These are phyloP conservation scores for Arthrobotrys entomopaga DNA, from an alignment of 2,329 filamentous ascomycete genomes.

Conservation along the genomic window DNA sequence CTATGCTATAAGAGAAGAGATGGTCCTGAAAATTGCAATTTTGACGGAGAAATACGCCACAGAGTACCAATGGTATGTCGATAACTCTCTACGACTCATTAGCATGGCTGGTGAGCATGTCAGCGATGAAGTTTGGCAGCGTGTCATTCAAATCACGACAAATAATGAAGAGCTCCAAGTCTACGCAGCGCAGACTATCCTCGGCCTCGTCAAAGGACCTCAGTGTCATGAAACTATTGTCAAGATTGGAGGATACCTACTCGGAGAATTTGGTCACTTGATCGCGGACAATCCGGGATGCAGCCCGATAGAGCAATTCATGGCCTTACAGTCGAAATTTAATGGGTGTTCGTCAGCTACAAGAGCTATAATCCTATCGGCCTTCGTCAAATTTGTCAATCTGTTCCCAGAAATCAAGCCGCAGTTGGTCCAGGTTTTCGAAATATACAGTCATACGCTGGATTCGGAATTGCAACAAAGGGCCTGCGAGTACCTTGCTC, in stretches of 20 bases:
- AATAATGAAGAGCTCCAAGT: slow-evolving; percentile 99
- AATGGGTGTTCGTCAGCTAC: slow-evolving; percentile 88
- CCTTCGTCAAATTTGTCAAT: slow-evolving; percentile 97
- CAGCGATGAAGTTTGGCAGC: slow-evolving; percentile 98
- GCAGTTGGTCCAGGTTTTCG: slow-evolving; percentile 88
- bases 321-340: slow-evolving; percentile 91
- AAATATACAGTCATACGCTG: slow-evolving; percentile 89
- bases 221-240: slow-evolving; percentile 96
- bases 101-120: slow-evolving; percentile 98
- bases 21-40: slow-evolving; percentile 99
- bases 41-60: slow-evolving; percentile 98
- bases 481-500: slow-evolving; percentile 90
- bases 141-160: slow-evolving; percentile 97
- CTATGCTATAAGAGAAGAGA: slow-evolving; percentile 97
- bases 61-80: slow-evolving; percentile 98
- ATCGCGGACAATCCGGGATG: slow-evolving; percentile 91
- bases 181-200: slow-evolving; percentile 91
- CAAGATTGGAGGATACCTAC: slow-evolving; percentile 95
- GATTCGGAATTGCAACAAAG: slow-evolving; percentile 96
- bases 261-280: slow-evolving; percentile 96
- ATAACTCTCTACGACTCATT: slow-evolving; percentile 92
- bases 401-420: slow-evolving; percentile 98
- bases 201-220: slow-evolving; percentile 90
- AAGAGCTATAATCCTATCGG: slow-evolving; percentile 91
- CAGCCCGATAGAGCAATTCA: slow-evolving; percentile 95